Base-by-base conservation (phyloP, 345 rosid species). In the Arabis hirsuta region DNA sequence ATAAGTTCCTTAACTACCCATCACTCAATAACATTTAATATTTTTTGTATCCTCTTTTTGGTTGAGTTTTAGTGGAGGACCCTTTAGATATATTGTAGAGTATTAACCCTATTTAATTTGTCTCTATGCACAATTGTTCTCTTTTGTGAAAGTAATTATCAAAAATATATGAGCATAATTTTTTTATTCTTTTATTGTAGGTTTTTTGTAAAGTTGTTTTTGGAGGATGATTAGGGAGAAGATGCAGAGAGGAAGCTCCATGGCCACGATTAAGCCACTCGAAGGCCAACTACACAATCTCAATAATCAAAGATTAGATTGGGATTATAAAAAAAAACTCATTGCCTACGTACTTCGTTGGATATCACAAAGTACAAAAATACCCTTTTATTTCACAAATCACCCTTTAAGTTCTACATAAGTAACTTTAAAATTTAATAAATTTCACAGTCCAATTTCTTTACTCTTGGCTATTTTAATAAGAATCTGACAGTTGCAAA, bases 1-100 rank as follows among this genome's bases (percentile, higher is more conserved):
- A 70, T 76, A 62, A 65, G 73, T 72, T 45, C 53, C 64, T 62
- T 68, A 69, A 72, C 76, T 54, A 65, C 76, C 62, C 64, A 70
- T 51, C 72, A 65, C 60, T 64, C 62, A 38, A 27, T 72, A 51
- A 38, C 65, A 72, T 72, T 72, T 47, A 66, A 53, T 70, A 57
- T 44, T 31, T 73, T 58, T 58, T 31, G 19, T 20, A 57, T 12
- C 1, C 19, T 2, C 12, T 32, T 67, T 31, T 42, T 67, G 47
- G 55, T 73, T 56, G 36, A 39, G 7, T 65, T 56, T 65, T 51
- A 56, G 10, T 48, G 62, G 62, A 67, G 16, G 16, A 16, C 16
- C 16, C 16, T 22, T 19, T 39, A 16, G 16, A 16, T 48, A 31
- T 57, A 13, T 62, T 62, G 19, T 12, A 20, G 1, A 39, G 19